Evolutionary conservation across 2,329 filamentous ascomycete species (phyloP).

Genomic region (Chalara sp.): DNA sequence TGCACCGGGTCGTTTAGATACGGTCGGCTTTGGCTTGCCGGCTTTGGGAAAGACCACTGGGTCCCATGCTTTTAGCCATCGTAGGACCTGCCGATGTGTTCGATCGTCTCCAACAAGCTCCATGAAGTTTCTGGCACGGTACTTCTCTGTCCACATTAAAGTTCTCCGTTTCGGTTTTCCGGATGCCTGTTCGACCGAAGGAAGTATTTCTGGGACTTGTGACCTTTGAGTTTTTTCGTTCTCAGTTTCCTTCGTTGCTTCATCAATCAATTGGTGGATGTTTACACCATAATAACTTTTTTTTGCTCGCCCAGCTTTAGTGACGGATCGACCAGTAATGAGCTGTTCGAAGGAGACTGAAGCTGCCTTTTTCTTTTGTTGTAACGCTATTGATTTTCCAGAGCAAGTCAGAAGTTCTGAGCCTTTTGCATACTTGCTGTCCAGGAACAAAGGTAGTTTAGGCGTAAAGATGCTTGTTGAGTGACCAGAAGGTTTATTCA

Average conservation of each 20-base stretch:
- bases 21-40: slow-evolving; percentile 48
- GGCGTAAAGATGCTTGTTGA: not conserved
- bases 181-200: slow-evolving; percentile 32
- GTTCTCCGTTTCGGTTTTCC: slow-evolving; percentile 30
- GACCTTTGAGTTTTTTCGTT: slow-evolving; percentile 32
- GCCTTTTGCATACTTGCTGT: slow-evolving; percentile 9
- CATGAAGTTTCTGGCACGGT: slow-evolving; percentile 83
- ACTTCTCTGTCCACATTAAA: slow-evolving; percentile 94
- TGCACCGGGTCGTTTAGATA: slow-evolving; percentile 33
- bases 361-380: slow-evolving; percentile 41
- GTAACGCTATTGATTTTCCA: slow-evolving; percentile 50
- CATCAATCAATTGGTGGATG: slow-evolving; percentile 75
- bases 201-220: slow-evolving; percentile 27
- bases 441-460: slow-evolving; percentile 18
- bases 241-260: slow-evolving; percentile 47
- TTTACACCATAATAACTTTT: slow-evolving; percentile 87
- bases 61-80: slow-evolving; percentile 95
- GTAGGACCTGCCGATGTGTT: slow-evolving; percentile 82
- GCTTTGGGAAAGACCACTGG: slow-evolving; percentile 75
- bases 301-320: slow-evolving; percentile 60
- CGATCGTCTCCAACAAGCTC: slow-evolving; percentile 92
- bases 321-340: slow-evolving; percentile 60
- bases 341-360: slow-evolving; percentile 57
- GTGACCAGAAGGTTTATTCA: not conserved
- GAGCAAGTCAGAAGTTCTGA: slow-evolving; percentile 24